Base-by-base conservation (phyloP, 306 rosid genomes). In the Citrullus mucosospermus region DNA sequence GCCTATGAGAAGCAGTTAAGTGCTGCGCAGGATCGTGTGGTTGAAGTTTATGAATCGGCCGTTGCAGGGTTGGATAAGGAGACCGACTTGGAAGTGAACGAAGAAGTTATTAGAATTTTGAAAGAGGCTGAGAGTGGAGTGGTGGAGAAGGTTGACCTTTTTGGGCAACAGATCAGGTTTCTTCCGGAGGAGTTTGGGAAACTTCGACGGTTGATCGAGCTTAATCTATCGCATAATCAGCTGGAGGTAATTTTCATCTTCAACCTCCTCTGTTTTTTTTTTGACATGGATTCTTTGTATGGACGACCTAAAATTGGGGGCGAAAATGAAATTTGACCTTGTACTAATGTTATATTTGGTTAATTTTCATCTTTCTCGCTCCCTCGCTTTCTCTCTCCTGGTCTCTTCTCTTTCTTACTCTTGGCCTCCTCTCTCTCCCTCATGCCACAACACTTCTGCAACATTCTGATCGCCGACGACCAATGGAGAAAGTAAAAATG, bases 131-230 rank as follows among this genome's bases (percentile, higher is more conserved):
- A 80, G 53, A 89, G 86, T 7, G 71, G 86, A 43, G 89, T 81
- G 18, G 38, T 88, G 60, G 90, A 92, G 68, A 82, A 88, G 18
- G 81, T 91, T 34, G 88, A 83, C 65, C 86, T 95, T 34, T 86
- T 88, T 2, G 88, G 88, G 2, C 82, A 88, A 41, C 72, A 65
- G 13, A 69, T 92, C 54, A 83, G 67, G 80, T 53, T 30, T 53
- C 81, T 95, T 80, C 97, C 97, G 0, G 96, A 89, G 86, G 96
- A 84, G 7, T 87, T 92, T 16, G 87, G 91, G 28, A 83, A 76
- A 62, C 81, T 95, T 83, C 80, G 83, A 72, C 81, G 88, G 5
- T 85, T 92, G 85, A 55, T 82, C 0, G 84, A 81, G 44, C 90
- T 95, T 25, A 68, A 91, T 77, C 51, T 88, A 78, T 87, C 97